phyloP scores from a whole-genome alignment of 1,139 yeast species.

The Candida gigantensis region DNA sequence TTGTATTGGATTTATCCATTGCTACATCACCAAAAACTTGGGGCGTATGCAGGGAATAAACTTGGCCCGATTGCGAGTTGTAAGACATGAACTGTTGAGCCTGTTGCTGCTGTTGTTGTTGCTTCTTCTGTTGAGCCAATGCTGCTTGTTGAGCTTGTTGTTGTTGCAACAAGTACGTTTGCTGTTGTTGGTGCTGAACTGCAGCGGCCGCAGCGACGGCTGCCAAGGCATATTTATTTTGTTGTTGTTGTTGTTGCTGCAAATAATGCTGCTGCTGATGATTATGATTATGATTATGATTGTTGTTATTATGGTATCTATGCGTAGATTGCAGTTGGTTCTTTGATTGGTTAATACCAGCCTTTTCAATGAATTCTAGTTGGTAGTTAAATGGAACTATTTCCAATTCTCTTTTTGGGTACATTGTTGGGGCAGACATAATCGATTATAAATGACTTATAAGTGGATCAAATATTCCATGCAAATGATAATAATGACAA shows the following conservation, averaged over 20 bases:
- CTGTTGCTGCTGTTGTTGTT: constrained; percentile 17
- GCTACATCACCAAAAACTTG: constrained; percentile 16
- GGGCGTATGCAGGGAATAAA: constrained; percentile 11
- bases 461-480: not conserved
- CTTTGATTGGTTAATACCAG: constrained; percentile 15
- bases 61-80: constrained; percentile 5
- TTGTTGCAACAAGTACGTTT: constrained; percentile 19
- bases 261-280: constrained; percentile 15
- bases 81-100: constrained; percentile 9
- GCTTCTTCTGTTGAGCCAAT: constrained; percentile 12
- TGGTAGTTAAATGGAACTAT: constrained; percentile 33
- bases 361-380: constrained; percentile 26
- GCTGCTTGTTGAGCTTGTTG: constrained; percentile 16
- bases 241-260: constrained; percentile 16
- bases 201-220: constrained; percentile 36
- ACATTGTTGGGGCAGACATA: constrained; percentile 15
- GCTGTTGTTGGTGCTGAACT: constrained; percentile 25
- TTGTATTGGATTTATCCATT: constrained; percentile 3
- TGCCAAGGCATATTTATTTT: constrained; percentile 29
- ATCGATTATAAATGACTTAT: not conserved
- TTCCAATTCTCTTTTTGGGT: constrained; percentile 31
- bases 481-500: too few species aligned
- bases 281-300: constrained; percentile 9
- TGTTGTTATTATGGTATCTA: constrained; percentile 12
- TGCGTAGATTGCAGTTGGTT: constrained; percentile 14